Percentiles rank a stretch among this genome's conserved stretches.
Conservation (phyloP, 257 asterid species). For the Nyctanthes arbortristis region DNA sequence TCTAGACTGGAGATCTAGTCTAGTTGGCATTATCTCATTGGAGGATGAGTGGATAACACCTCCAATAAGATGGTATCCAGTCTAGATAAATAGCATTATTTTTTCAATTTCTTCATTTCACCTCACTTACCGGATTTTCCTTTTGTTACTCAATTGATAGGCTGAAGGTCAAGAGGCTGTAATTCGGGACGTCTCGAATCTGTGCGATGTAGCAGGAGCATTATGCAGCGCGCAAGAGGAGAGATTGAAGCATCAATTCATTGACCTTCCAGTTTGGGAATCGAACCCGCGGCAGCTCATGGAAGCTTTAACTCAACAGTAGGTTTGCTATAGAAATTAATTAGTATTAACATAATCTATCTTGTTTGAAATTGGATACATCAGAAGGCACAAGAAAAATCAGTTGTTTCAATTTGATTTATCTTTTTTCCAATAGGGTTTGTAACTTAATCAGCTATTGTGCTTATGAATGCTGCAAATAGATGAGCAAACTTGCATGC, state of each 20-base stretch:
- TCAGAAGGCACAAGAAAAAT: too few relatives aligned
- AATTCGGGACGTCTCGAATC: constrained; percentile 40
- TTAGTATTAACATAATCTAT: too few relatives aligned
- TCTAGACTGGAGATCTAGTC: too few relatives aligned
- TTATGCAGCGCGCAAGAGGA: constrained; percentile 59
- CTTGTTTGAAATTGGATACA: constrained; percentile 24
- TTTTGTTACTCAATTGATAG: constrained; percentile 35
- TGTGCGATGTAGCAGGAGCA: constrained; percentile 62
- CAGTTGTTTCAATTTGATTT: background rate
- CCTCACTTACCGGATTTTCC: background rate
- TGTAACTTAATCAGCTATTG: background rate
- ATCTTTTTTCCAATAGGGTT: background rate
- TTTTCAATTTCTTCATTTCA: too few relatives aligned
- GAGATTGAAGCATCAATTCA: constrained; percentile 43
- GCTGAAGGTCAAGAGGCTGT: constrained; percentile 66
- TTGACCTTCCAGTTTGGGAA: constrained; percentile 72
- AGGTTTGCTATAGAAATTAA: constrained; percentile 4
- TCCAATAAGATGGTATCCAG: too few relatives aligned
- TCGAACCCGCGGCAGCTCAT: constrained; percentile 55
- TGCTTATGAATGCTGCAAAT: constrained; percentile 12
- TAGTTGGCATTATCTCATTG: too few relatives aligned
- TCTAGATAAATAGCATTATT: too few relatives aligned
- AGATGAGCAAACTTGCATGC: constrained; percentile 23
- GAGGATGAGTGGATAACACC: too few relatives aligned
- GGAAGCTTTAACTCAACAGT: constrained; percentile 47